phyloP scores from a whole-genome alignment of 495 filamentous ascomycete species.

The Aspergillus baeticus region DNA sequence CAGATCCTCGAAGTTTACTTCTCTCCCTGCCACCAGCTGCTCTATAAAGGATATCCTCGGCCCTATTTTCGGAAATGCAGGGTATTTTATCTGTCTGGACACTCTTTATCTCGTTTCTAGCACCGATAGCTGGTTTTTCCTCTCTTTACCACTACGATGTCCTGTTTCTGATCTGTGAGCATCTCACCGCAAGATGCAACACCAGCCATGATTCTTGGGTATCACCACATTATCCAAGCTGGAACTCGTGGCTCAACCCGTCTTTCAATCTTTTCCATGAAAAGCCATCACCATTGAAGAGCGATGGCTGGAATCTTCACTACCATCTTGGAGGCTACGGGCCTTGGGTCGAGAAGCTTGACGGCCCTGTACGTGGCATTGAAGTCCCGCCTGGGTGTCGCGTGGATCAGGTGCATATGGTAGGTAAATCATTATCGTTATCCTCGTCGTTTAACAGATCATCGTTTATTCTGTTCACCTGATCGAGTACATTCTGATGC shows the following conservation, averaged over 20 bases:
- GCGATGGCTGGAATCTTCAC: conserved; percentile 49
- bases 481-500: not conserved
- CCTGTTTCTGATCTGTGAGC: not conserved
- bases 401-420: conserved; percentile 60
- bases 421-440: conserved; percentile 24
- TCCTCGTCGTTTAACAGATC: not conserved
- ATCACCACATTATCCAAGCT: conserved; percentile 22
- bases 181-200: not conserved
- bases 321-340: conserved; percentile 60
- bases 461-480: not conserved
- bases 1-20: not conserved
- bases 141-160: not conserved
- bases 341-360: conserved; percentile 56
- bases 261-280: not conserved
- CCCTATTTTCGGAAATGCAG: not conserved
- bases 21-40: not conserved
- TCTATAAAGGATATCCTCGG: not conserved
- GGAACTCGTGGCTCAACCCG: conserved; percentile 26
- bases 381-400: conserved; percentile 46
- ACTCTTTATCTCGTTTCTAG: not conserved
- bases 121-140: not conserved
- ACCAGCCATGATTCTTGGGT: not conserved
- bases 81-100: not conserved
- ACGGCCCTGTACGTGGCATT: conserved; percentile 38
- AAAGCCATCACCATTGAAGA: not conserved